Percentiles rank a stretch among this genome's conserved stretches.
These are phyloP conservation scores for Nannizzia gypsea DNA, from an alignment of 2,329 filamentous ascomycete species.

Conservation along the genomic window DNA sequence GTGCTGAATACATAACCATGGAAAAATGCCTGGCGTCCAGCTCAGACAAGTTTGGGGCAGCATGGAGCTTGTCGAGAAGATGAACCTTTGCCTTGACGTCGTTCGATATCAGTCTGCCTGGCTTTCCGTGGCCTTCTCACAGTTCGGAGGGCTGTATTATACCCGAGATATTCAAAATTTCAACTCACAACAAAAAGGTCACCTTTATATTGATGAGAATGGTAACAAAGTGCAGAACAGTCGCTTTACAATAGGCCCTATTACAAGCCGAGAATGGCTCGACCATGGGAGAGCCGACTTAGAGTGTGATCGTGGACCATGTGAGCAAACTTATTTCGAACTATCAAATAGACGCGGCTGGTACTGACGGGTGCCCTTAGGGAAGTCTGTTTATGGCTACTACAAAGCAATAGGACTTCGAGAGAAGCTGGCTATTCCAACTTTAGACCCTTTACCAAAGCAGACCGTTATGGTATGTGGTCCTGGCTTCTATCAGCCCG, in stretches of 20 bases:
- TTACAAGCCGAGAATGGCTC: conserved; percentile 20
- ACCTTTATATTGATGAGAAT: neutral
- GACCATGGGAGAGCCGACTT: conserved; percentile 13
- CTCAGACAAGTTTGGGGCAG: conserved; percentile 20
- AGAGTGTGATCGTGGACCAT: conserved; percentile 9
- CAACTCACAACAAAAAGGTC: neutral
- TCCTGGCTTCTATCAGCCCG: conserved; percentile 7
- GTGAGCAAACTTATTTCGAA: conserved; percentile 1
- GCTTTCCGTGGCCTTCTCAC: conserved; percentile 4
- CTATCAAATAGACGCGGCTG: neutral
- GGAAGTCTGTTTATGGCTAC: conserved; percentile 5
- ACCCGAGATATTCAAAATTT: neutral
- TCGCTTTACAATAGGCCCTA: conserved; percentile 20
- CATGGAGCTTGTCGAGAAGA: conserved; percentile 7
- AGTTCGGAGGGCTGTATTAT: conserved; percentile 11
- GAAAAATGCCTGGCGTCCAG: conserved; percentile 20
- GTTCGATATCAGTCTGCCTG: conserved; percentile 3
- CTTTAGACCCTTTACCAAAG: conserved; percentile 3
- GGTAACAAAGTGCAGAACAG: conserved; percentile 7
- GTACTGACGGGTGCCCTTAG: conserved; percentile 5
- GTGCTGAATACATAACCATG: conserved; percentile 19
- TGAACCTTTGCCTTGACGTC: conserved; percentile 8
- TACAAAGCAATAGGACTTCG: conserved; percentile 1
- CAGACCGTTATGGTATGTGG: conserved; percentile 10
- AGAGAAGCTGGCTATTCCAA: conserved; percentile 5